Percentiles rank a stretch among this genome's conserved stretches.
phyloP scores from a whole-genome alignment of 768 basidiomycete genomes.

The Boletus sp. region DNA sequence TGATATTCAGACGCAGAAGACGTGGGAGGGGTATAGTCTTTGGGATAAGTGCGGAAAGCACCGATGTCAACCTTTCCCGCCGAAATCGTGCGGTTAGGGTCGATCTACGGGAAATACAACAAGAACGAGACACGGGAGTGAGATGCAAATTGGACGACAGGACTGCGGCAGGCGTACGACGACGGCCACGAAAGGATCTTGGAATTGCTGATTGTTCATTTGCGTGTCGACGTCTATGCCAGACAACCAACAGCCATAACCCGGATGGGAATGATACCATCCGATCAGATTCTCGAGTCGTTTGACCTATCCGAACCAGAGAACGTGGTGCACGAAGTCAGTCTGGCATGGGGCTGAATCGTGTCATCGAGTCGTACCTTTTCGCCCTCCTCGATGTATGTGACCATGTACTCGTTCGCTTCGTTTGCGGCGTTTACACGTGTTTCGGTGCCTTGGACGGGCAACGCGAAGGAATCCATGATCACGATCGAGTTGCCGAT shows the following conservation, averaged over 20 bases:
- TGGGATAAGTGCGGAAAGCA: constrained; percentile 96
- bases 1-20: constrained; percentile 81
- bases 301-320: constrained; percentile 53
- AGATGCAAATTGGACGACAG: not conserved
- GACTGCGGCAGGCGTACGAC: constrained; percentile 55
- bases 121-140: not conserved
- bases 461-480: constrained; percentile 95
- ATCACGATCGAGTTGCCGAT: constrained; percentile 74
- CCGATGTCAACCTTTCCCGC: constrained; percentile 99
- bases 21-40: constrained; percentile 84
- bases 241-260: constrained; percentile 98
- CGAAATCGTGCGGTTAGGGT: constrained; percentile 97
- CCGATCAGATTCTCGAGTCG: constrained; percentile 85
- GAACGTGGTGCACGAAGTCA: not conserved
- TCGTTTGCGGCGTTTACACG: constrained; percentile 95
- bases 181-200: constrained; percentile 96
- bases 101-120: constrained; percentile 55
- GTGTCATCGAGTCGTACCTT: constrained; percentile 47
- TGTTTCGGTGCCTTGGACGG: constrained; percentile 97
- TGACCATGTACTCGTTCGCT: constrained; percentile 98
- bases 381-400: constrained; percentile 78
- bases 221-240: constrained; percentile 99
- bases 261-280: constrained; percentile 99
- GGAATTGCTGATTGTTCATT: constrained; percentile 89
- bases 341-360: not conserved